Conservation (phyloP, 2,329 filamentous ascomycete species). For the Fusarium sp. region DNA sequence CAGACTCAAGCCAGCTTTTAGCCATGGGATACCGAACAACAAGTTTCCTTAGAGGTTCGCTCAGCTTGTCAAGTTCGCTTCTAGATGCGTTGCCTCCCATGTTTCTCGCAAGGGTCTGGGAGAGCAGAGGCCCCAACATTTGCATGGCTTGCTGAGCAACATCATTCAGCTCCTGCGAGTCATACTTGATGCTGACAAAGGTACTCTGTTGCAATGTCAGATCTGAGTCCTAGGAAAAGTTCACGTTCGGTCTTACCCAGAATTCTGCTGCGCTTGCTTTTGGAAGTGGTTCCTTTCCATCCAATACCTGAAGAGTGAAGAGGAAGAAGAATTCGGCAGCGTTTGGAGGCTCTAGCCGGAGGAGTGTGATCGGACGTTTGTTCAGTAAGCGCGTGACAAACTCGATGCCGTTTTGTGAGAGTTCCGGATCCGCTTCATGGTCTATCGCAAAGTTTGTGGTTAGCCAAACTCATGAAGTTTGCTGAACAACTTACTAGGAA, state of each 20-base stretch:
- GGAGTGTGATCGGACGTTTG: constrained; percentile 73
- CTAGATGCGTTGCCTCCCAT: constrained; percentile 78
- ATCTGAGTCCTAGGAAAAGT: too few relatives aligned
- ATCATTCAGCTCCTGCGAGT: constrained; percentile 59
- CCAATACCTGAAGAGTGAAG: constrained; percentile 79
- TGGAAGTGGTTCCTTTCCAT: constrained; percentile 80
- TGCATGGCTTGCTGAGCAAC: constrained; percentile 66
- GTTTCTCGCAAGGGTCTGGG: constrained; percentile 73
- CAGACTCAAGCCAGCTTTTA: constrained; percentile 74
- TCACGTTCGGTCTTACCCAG: constrained; percentile 69
- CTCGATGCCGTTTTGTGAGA: constrained; percentile 81
- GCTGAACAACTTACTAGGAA: constrained; percentile 65
- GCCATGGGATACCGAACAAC: constrained; percentile 69
- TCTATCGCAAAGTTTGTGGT: constrained; percentile 58
- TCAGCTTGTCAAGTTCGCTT: constrained; percentile 79
- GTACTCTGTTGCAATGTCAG: constrained; percentile 59
- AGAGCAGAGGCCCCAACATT: constrained; percentile 74
- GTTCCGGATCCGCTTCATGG: constrained; percentile 79
- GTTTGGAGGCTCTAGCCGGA: constrained; percentile 69
- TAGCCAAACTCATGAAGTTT: background rate
- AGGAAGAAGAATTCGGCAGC: constrained; percentile 77
- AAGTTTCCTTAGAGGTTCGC: constrained; percentile 79
- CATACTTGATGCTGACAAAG: constrained; percentile 65
- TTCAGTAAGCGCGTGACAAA: constrained; percentile 76
- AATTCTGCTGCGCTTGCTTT: constrained; percentile 82